These are phyloP conservation scores for Bryum argenteum DNA, from an alignment of 225 moss, liverwort and hornwort species.

Conservation along the genomic window DNA sequence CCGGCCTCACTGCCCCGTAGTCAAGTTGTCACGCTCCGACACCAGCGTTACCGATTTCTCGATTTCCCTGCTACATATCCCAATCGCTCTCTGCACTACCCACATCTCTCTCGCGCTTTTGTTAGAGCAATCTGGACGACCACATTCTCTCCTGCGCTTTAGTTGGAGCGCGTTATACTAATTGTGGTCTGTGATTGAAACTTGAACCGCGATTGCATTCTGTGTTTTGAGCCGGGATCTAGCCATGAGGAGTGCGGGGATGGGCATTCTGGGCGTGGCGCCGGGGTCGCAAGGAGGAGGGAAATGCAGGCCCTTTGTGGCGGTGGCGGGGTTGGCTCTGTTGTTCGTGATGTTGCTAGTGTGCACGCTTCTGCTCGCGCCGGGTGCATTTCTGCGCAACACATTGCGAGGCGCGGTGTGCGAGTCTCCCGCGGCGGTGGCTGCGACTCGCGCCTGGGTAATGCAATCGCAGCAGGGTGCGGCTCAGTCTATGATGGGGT, in stretches of 20 bases:
- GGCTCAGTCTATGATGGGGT: not conserved
- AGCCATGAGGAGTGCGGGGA: constrained; percentile 20
- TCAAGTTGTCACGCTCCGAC: no score
- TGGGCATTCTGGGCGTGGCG: constrained; percentile 31
- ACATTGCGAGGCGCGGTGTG: constrained; percentile 9
- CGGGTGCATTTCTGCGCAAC: constrained; percentile 1
- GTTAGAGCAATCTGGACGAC: no score
- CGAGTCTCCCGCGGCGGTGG: constrained; percentile 16
- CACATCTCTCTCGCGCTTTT: no score
- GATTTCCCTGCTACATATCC: no score
- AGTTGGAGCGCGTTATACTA: no score
- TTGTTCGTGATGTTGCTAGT: constrained; percentile 2
- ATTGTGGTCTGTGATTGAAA: no score
- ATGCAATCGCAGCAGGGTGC: constrained; percentile 13
- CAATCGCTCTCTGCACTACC: no score
- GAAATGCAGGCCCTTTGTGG: constrained; percentile 29
- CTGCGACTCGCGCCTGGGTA: constrained; percentile 29
- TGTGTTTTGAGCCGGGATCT: not conserved
- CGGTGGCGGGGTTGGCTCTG: not conserved
- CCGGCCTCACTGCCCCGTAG: no score
- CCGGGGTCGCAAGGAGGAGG: not conserved
- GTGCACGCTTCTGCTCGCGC: constrained; percentile 17
- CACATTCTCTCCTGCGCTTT: no score
- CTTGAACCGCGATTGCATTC: no score
- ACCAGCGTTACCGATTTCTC: no score